Conservation (phyloP, 1,139 yeast genomes). For the Arxiozyma telluris region DNA sequence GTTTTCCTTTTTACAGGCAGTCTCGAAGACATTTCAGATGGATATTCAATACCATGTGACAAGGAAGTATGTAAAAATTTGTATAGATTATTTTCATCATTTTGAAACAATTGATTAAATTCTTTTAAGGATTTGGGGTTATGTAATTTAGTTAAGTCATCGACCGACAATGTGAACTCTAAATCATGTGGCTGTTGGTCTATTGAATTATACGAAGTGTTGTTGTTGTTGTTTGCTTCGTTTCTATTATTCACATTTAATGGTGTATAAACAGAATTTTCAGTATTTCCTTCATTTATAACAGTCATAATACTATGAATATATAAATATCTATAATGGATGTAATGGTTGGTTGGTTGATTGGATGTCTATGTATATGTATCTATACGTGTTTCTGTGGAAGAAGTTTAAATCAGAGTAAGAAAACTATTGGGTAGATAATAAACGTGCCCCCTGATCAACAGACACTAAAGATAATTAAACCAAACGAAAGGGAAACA, state of each 20-base stretch:
- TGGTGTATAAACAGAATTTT: background rate
- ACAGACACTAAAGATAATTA: background rate
- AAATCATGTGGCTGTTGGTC: background rate
- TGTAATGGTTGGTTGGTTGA: no score
- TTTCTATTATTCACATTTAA: background rate
- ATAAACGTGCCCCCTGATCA: background rate
- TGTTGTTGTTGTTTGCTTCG: background rate
- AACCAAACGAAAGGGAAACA: no score
- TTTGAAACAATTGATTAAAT: conserved; percentile 19
- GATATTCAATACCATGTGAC: conserved; percentile 35
- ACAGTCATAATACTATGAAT: background rate
- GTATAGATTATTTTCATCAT: conserved; percentile 17
- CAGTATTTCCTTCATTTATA: background rate
- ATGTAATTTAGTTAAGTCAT: conserved; percentile 25
- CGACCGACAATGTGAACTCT: conserved; percentile 4
- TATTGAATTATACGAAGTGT: background rate
- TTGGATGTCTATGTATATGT: background rate
- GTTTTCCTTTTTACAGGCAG: background rate
- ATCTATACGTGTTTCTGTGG: no score
- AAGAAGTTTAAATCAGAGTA: background rate
- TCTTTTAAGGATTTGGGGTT: conserved; percentile 31
- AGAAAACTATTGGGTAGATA: background rate
- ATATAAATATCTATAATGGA: no score
- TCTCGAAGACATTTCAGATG: conserved; percentile 16
- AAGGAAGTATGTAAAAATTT: conserved; percentile 35